Base-by-base conservation (phyloP, 2,329 filamentous ascomycete genomes). In the Pezicula rhizophila region DNA sequence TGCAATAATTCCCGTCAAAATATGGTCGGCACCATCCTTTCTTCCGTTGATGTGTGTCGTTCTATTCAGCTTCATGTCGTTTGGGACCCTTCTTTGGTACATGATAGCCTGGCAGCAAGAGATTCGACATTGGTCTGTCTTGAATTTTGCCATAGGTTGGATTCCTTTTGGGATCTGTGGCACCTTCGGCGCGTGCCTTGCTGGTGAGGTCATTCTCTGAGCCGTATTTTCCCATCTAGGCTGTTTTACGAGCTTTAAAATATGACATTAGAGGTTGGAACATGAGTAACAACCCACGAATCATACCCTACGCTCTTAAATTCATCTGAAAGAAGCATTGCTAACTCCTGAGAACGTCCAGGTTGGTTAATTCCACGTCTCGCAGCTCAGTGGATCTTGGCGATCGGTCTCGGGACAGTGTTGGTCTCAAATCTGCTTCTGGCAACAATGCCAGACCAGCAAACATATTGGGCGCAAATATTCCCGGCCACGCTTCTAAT, bases 51-150 rank as follows among this genome's bases (percentile, higher is more conserved):
- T 55, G 8, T 4, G 56, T 3, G 40, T 50, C 6, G 45, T 52
- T 10, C 47, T 59, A 17, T 52, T 57, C 26, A 49, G 44, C 10
- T 46, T 58, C 46, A 58, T 60, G 54, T 46, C 50, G 1, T 49
- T 50, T 61, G 72, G 73, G 0, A 74, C 71, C n/a, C 58, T 67
- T 0, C 58, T 75, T 7, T 78, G 72, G 71, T 78, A 78, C 59
- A 66, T 70, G 42, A 58, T 70, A 1, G 59, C 70, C 4, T 77
- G 71, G 71, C 59, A 71, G 26, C 67, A 73, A 48, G 56, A 69
- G 8, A 57, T 77, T 4, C 69, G 73, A 11, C 56, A 67, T n/a
- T 64, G 64, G 57, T 64, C 62, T 1, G 63, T 71, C 1, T 60
- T 78, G 2, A 57, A 70, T 10, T 66, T 68, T 25, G 68, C 66